phyloP scores from a whole-genome alignment of 371 early-diverging fungal genomes.

The Rhizopus sp. region DNA sequence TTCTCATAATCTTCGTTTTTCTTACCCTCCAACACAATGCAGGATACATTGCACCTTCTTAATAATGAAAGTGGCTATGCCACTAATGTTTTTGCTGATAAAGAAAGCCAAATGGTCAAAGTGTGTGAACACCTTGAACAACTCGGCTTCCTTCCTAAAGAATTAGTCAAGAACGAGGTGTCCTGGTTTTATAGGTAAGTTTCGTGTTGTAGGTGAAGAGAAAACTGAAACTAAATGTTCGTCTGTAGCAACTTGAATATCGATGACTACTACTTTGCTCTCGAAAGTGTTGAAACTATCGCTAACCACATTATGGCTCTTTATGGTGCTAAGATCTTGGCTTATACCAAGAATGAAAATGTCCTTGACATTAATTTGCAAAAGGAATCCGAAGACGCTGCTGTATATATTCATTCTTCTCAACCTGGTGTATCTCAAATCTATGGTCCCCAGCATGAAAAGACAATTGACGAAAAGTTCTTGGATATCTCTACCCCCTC shows the following conservation, averaged over 20 bases:
- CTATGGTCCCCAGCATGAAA: slow-evolving; percentile 88
- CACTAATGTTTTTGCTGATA: slow-evolving; percentile 83
- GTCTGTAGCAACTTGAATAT: slow-evolving; percentile 90
- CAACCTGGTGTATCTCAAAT: slow-evolving; percentile 90
- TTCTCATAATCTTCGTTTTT: slow-evolving; percentile 9
- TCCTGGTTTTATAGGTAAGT: slow-evolving; percentile 94
- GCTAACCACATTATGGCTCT: slow-evolving; percentile 95
- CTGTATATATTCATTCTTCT: slow-evolving; percentile 97
- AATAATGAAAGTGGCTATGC: slow-evolving; percentile 67
- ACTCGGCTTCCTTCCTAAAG: slow-evolving; percentile 90
- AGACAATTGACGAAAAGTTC: slow-evolving; percentile 88
- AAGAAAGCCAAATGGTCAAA: slow-evolving; percentile 86
- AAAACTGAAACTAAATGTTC: slow-evolving; percentile 6
- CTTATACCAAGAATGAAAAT: slow-evolving; percentile 87
- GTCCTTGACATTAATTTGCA: slow-evolving; percentile 89
- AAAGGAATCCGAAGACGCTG: slow-evolving; percentile 87
- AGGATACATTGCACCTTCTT: slow-evolving; percentile 20
- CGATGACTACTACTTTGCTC: slow-evolving; percentile 97
- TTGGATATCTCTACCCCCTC: slow-evolving; percentile 78
- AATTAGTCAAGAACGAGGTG: slow-evolving; percentile 89
- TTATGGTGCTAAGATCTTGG: slow-evolving; percentile 93
- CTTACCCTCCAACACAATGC: slow-evolving; percentile 8
- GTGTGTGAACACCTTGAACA: slow-evolving; percentile 82
- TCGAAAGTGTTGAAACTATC: slow-evolving; percentile 88
- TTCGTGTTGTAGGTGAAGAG: neutral